Percentiles rank a stretch among this genome's conserved stretches.
Conservation (phyloP, 805 yeast species). For the Kazachstania martiniae region DNA sequence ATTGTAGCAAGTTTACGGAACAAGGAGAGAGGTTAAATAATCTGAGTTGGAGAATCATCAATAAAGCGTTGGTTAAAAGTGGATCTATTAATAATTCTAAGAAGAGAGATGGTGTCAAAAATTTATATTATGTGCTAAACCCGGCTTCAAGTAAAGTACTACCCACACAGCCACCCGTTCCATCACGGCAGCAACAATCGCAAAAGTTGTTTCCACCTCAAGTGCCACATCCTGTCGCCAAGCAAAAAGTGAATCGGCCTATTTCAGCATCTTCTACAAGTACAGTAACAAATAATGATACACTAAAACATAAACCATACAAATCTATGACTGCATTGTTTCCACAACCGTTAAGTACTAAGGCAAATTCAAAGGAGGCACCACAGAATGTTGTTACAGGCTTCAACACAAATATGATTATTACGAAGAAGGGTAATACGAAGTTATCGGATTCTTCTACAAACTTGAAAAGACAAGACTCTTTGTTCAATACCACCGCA, state of each 20-base stretch:
- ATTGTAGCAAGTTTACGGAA: conserved; percentile 16
- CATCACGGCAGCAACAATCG: neutral
- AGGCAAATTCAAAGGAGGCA: conserved; percentile 6
- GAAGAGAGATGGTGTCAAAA: conserved; percentile 28
- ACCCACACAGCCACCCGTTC: neutral
- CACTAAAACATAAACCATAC: neutral
- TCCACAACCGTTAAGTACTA: neutral
- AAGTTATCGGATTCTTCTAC: no score
- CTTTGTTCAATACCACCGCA: conserved; percentile 3
- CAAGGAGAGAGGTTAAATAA: conserved; percentile 27
- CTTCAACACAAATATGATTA: conserved; percentile 15
- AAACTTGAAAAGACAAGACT: conserved; percentile 1
- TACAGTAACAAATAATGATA: neutral
- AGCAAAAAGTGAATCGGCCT: neutral
- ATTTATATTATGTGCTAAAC: conserved; percentile 21
- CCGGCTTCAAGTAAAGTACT: conserved; percentile 4
- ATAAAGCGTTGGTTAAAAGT: conserved; percentile 21
- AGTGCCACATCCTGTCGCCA: neutral
- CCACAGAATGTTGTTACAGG: conserved; percentile 18
- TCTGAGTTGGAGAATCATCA: conserved; percentile 26
- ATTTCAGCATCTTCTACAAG: neutral
- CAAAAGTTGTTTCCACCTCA: neutral
- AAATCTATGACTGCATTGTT: conserved; percentile 1
- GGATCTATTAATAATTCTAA: conserved; percentile 20
- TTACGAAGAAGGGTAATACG: neutral